Base-by-base conservation (phyloP, 225 moss, liverwort and hornwort species). In the Physcomitrium patens region DNA sequence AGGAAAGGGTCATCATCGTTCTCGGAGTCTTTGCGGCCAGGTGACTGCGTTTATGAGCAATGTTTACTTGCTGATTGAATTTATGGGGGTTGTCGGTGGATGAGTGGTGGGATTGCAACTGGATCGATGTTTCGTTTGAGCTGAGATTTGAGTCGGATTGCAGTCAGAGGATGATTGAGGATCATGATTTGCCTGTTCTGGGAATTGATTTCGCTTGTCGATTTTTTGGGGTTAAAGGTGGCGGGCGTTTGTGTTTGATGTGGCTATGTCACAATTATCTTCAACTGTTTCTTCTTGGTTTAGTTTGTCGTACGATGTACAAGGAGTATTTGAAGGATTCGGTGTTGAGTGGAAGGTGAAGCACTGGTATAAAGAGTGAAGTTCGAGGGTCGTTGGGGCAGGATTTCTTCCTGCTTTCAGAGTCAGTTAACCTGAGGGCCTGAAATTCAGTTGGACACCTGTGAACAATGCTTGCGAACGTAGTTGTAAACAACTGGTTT, bases 231-330 rank as follows among this genome's bases (percentile, higher is more conserved):
- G 72, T 49, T 49, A 24, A 13, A 28, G n/a, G 14, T 72, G 58
- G 0, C 45, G 70, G 7, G 24, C 7, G 2, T 61, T 63, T 19
- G 43, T 63, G 15, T 27, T 51, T 23, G 41, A 23, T 65, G 59
- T 27, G 54, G 55, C 9, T 56, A 14, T 63, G 22, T 18, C n/a
- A 13, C 3, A 37, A 31, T 28, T 14, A 14, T 47, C 1, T 44
- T 37, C 5, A 2, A 4, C 44, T 31, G 28, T 12, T 10, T n/a
- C 62, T 46, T 62, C 48, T 18, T 37, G 19, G 37, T 0, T 0
- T 3, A 15, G 67, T 76, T 52, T 46, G 67, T 47, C 9, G 70
- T 55, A 57, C 37, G 19, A 10, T 57, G 57, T 10, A 70, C 23
- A 1, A 22, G 1, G 12, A 37, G n/a, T n/a, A n/a, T n/a, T n/a